These are phyloP conservation scores for Loxodes magnus DNA, from an alignment of 73 alveolate genomes.

Conservation along the genomic window DNA sequence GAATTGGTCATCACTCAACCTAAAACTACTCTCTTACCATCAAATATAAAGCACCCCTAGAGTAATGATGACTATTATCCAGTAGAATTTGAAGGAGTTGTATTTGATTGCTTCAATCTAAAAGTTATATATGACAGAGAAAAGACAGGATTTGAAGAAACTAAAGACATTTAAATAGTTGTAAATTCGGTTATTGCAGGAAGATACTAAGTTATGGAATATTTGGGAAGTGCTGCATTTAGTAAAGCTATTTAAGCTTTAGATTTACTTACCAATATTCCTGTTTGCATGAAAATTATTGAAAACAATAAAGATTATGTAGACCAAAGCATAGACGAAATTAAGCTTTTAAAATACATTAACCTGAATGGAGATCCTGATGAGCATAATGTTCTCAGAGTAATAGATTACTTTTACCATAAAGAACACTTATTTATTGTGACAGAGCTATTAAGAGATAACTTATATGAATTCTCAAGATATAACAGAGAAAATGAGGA, in stretches of 20 bases:
- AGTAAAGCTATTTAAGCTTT: conserved; percentile 79
- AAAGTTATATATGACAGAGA: conserved; percentile 97
- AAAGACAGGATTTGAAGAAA: conserved; percentile 99
- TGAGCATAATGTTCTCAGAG: conserved; percentile 54
- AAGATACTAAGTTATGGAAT: conserved; percentile 93
- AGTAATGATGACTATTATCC: neutral
- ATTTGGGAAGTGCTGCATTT: conserved; percentile 95
- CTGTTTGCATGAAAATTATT: conserved; percentile 97
- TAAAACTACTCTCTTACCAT: neutral
- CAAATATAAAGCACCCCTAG: neutral
- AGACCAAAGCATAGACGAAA: conserved; percentile 96
- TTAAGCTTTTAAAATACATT: conserved; percentile 89
- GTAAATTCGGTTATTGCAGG: conserved; percentile 57
- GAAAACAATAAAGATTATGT: conserved; percentile 97
- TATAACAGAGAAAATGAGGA: conserved; percentile 86
- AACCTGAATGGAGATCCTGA: conserved; percentile 93
- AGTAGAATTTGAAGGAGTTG: conserved; percentile 9
- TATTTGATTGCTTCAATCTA: conserved; percentile 94
- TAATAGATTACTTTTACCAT: conserved; percentile 89
- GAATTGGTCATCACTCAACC: no score
- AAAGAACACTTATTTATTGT: conserved; percentile 94
- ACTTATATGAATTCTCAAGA: conserved; percentile 92
- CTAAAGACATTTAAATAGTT: conserved; percentile 90
- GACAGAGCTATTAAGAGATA: conserved; percentile 94
- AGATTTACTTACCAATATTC: conserved; percentile 82